A percentile compares a stretch with the other conserved stretches of the same genome.
phyloP scores from a whole-genome alignment of 2,329 filamentous ascomycete genomes.

The Aspergillus melleus region DNA sequence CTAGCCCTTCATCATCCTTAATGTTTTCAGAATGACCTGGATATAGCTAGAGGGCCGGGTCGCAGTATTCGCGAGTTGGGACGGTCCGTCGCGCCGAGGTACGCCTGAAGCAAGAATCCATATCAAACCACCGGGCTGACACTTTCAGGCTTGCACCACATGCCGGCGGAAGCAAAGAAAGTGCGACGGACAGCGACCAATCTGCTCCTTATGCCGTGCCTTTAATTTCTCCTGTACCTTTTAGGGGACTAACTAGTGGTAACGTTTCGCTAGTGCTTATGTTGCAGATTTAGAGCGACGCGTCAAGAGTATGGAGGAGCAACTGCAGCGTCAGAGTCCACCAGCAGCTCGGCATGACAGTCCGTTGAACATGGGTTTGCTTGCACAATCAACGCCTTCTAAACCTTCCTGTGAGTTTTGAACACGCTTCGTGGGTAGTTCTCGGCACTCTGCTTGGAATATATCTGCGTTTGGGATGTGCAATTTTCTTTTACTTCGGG shows the following conservation, averaged over 20 bases:
- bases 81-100: not conserved
- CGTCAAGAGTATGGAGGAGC: conserved; percentile 9
- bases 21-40: too few relatives aligned
- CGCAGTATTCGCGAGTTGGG: not conserved
- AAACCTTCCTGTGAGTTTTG: too few relatives aligned
- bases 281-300: conserved; percentile 11
- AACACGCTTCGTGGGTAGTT: too few relatives aligned
- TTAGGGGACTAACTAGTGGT: conserved; percentile 1
- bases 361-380: not conserved
- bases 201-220: conserved; percentile 9
- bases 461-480: too few relatives aligned
- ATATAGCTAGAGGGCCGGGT: not conserved
- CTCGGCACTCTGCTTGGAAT: too few relatives aligned
- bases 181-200: conserved; percentile 12
- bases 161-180: conserved; percentile 14
- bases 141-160: conserved; percentile 9
- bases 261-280: conserved; percentile 6
- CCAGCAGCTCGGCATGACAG: not conserved
- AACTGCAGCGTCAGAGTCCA: conserved; percentile 5
- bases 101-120: not conserved
- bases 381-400: too few relatives aligned
- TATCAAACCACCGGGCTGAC: not conserved
- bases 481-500: too few relatives aligned
- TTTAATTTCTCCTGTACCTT: conserved; percentile 10
- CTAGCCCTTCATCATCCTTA: too few relatives aligned